Percentiles rank a stretch among this genome's conserved stretches.
Conservation (phyloP, 495 filamentous ascomycete genomes). For the Podospora fimiseda region DNA sequence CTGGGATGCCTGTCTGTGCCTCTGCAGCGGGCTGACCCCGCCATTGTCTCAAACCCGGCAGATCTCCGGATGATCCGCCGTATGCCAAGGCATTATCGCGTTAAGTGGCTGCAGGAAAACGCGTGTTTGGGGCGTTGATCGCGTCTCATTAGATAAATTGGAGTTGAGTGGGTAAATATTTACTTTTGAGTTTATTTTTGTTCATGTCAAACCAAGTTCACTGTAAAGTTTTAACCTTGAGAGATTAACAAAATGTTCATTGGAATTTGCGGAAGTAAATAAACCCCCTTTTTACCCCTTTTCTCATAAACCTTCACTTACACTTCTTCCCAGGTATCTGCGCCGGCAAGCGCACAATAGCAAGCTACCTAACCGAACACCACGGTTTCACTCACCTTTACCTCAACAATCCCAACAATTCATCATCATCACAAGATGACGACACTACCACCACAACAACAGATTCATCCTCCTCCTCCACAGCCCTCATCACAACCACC, state of each 20-base stretch:
- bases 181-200: neutral
- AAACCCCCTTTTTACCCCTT: conserved; percentile 11
- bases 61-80: conserved; percentile 6
- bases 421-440: conserved; percentile 1
- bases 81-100: conserved; percentile 5
- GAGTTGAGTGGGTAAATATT: neutral
- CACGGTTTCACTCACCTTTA: conserved; percentile 64
- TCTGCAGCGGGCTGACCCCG: neutral
- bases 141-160: neutral
- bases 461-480: neutral
- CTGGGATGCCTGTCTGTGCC: conserved; percentile 16
- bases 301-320: conserved; percentile 13
- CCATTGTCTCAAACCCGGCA: conserved; percentile 11
- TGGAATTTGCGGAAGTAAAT: conserved; percentile 81
- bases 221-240: neutral
- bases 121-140: neutral
- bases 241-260: conserved; percentile 68
- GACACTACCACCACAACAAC: too few relatives aligned
- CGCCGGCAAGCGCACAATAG: conserved; percentile 81
- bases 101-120: conserved; percentile 16
- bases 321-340: conserved; percentile 60
- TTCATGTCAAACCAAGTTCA: neutral
- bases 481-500: conserved; percentile 8
- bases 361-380: conserved; percentile 69
- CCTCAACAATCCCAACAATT: conserved; percentile 20